A percentile compares a stretch with the other conserved stretches of the same genome.
These are phyloP conservation scores for Ceriops decandra DNA, from an alignment of 345 rosid genomes.

Conservation along the genomic window DNA sequence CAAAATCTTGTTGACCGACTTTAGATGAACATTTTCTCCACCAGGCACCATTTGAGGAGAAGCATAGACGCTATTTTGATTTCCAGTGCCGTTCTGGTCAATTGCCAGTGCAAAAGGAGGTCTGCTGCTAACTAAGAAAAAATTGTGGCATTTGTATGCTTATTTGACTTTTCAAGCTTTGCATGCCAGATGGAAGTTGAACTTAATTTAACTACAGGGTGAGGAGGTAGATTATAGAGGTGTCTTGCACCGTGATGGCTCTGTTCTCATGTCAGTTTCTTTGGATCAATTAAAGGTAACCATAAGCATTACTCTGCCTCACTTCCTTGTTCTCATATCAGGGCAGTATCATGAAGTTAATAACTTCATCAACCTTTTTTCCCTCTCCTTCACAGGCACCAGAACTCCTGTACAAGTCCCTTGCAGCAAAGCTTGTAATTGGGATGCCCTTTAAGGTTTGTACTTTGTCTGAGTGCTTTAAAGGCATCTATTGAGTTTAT, in stretches of 20 bases:
- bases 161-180: constrained; percentile 1
- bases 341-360: neutral
- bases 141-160: neutral
- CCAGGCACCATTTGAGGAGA: constrained; percentile 95
- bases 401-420: constrained; percentile 85
- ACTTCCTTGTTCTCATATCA: neutral
- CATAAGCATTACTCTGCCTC: neutral
- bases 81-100: constrained; percentile 83
- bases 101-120: constrained; percentile 92
- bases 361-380: constrained; percentile 6
- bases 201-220: constrained; percentile 44
- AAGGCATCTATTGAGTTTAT: neutral
- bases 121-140: constrained; percentile 18
- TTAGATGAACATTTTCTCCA: constrained; percentile 10
- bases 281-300: constrained; percentile 76
- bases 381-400: constrained; percentile 47
- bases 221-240: constrained; percentile 97
- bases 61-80: constrained; percentile 87
- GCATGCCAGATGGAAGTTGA: constrained; percentile 7
- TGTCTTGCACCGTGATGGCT: constrained; percentile 95
- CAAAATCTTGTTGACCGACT: constrained; percentile 9
- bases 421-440: constrained; percentile 80
- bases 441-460: constrained; percentile 98
- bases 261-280: constrained; percentile 83
- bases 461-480: constrained; percentile 9